Percentiles rank a stretch among this genome's conserved stretches.
Conservation (phyloP, 371 early-diverging fungal species). For the Mortierella sp. region DNA sequence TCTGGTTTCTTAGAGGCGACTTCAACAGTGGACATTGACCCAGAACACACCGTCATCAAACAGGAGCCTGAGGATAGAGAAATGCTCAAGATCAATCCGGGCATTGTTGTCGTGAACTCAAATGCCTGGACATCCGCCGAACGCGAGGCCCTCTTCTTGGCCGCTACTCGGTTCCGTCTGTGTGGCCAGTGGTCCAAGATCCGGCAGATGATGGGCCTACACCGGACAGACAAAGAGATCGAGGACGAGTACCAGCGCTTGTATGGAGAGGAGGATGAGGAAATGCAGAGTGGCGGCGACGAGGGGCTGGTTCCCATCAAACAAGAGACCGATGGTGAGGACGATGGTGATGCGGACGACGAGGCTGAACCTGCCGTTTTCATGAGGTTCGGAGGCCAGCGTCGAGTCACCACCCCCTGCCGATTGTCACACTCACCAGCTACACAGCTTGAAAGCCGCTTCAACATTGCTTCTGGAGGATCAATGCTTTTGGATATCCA, state of each 20-base stretch:
- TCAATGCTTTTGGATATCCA: constrained; percentile 12
- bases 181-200: constrained; percentile 48
- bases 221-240: constrained; percentile 46
- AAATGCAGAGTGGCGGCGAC: constrained; percentile 15
- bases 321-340: constrained; percentile 27
- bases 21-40: background rate
- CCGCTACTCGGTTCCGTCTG: constrained; percentile 36
- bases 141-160: constrained; percentile 41
- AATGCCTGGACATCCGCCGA: constrained; percentile 42
- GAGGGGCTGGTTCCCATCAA: constrained; percentile 19
- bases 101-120: constrained; percentile 15
- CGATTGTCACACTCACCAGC: background rate
- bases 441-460: background rate
- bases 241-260: constrained; percentile 40
- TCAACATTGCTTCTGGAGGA: constrained; percentile 10
- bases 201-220: constrained; percentile 40
- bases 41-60: background rate
- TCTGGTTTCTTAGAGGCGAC: background rate
- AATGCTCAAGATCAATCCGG: constrained; percentile 16
- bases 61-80: constrained; percentile 7
- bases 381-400: constrained; percentile 17
- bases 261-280: constrained; percentile 34
- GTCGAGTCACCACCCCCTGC: background rate
- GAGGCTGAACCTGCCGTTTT: constrained; percentile 31
- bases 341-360: constrained; percentile 41